A percentile compares a stretch with the other conserved stretches of the same genome.
Conservation (phyloP, 768 basidiomycete species). For the Vararia minispora region DNA sequence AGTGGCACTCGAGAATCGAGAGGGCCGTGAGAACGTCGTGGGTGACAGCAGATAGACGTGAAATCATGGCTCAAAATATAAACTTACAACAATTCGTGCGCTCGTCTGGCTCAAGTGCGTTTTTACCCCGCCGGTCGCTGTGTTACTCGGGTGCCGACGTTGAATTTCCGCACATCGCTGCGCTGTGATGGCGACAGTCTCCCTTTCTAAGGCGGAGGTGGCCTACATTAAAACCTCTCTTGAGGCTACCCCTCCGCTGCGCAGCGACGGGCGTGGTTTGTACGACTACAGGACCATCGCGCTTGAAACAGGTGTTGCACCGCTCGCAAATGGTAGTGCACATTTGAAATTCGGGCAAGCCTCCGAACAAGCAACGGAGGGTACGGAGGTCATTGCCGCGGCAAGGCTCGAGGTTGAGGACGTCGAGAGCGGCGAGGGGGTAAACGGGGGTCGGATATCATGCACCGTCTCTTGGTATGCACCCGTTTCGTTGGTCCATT, state of each 20-base stretch:
- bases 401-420: slow-evolving; percentile 71
- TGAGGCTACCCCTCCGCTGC: slow-evolving; percentile 45
- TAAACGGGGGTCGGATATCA: slow-evolving; percentile 49
- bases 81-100: too few species aligned
- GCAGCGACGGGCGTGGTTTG: slow-evolving; percentile 64
- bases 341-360: slow-evolving; percentile 57
- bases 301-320: slow-evolving; percentile 69
- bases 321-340: slow-evolving; percentile 80
- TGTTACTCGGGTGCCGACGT: too few species aligned
- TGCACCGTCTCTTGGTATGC: slow-evolving; percentile 73
- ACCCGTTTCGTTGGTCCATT: background rate
- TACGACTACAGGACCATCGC: slow-evolving; percentile 57
- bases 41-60: too few species aligned
- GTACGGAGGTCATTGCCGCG: slow-evolving; percentile 73
- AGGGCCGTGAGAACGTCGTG: too few species aligned
- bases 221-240: slow-evolving; percentile 66
- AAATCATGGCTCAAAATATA: too few species aligned
- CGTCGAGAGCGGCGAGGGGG: slow-evolving; percentile 30
- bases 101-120: too few species aligned
- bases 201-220: slow-evolving; percentile 67
- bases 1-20: too few species aligned
- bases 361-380: slow-evolving; percentile 42
- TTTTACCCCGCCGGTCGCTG: too few species aligned
- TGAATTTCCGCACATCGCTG: too few species aligned
- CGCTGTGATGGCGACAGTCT: slow-evolving; percentile 15